Conservation (phyloP, 2,329 filamentous ascomycete genomes). For the Talaromyces sp. region DNA sequence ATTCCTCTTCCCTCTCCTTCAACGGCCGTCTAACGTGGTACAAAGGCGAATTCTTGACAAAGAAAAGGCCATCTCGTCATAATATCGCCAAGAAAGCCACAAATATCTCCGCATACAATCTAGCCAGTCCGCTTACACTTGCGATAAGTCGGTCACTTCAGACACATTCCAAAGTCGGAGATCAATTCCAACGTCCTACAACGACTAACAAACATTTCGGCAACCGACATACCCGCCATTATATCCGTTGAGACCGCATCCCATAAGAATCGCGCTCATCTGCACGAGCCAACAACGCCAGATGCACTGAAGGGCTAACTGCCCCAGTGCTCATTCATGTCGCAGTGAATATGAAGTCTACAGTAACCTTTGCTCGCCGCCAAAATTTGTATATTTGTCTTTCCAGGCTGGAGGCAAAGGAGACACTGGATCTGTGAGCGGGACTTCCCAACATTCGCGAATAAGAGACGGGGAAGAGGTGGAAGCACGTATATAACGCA, state of each 20-base stretch:
- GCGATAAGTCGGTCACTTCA: background rate
- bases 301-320: slow-evolving; percentile 28
- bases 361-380: slow-evolving; percentile 22
- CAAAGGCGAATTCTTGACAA: background rate
- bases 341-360: slow-evolving; percentile 32
- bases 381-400: slow-evolving; percentile 18
- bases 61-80: background rate
- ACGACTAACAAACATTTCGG: slow-evolving; percentile 2
- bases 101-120: slow-evolving; percentile 10
- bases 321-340: slow-evolving; percentile 32
- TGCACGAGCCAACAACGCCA: slow-evolving; percentile 14
- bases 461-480: background rate
- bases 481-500: background rate
- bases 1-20: background rate
- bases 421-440: background rate
- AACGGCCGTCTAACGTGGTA: background rate
- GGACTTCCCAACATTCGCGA: background rate
- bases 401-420: background rate
- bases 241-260: background rate
- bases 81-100: slow-evolving; percentile 10
- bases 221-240: background rate
- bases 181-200: slow-evolving; percentile 11
- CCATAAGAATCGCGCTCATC: background rate
- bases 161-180: slow-evolving; percentile 13
- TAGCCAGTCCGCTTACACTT: slow-evolving; percentile 13